Evolutionary conservation across 148 eudicot species (phyloP), one percentile per base, ranked within the genome.

Genomic region (Persicaria maculosa): DNA sequence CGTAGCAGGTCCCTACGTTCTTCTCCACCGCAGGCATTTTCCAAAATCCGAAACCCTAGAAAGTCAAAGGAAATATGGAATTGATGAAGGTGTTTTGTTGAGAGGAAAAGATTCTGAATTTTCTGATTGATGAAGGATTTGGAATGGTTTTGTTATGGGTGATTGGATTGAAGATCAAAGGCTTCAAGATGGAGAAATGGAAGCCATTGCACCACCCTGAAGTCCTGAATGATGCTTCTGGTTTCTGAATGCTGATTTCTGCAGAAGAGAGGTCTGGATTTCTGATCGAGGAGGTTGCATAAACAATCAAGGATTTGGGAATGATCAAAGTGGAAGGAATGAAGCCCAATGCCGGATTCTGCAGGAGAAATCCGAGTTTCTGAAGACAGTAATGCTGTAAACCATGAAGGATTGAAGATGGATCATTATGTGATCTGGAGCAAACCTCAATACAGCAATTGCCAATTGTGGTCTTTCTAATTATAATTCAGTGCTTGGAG

Each of bases 1-100:
- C n/a, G 74, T 71, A 81, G 45, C 84, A 81, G 44, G 71, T 73
- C 48, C 74, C 78, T 1, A 72, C 40, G 71, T 48, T 74, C 62
- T 22, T 44, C 14, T 74, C 57, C 70, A 59, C 57, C 44, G 5
- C 71, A 10, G 77, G 71, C 77, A 74, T 74, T 74, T 74, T 31
- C 40, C 2, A 31, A 31, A 31, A 31, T 53, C 57, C 57, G 57
- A 53, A 53, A 53, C 57, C 57, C 57, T 53, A 53, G n/a, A 48
- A 53, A 53, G 57, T 53, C 57, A 53, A 53, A 53, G 9, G 53
- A 50, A 50, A 9, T 50, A 31, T 31, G 40, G 40, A 31, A 31
- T 31, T 31, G 40, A 31, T 31, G 40, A 1, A 31, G 40, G 40
- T 31, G 40, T 31, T 31, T 31, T 31, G 40, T 31, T 31, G 40